phyloP scores from a whole-genome alignment of 495 filamentous ascomycete species.

The Trichoderma erinaceum region DNA sequence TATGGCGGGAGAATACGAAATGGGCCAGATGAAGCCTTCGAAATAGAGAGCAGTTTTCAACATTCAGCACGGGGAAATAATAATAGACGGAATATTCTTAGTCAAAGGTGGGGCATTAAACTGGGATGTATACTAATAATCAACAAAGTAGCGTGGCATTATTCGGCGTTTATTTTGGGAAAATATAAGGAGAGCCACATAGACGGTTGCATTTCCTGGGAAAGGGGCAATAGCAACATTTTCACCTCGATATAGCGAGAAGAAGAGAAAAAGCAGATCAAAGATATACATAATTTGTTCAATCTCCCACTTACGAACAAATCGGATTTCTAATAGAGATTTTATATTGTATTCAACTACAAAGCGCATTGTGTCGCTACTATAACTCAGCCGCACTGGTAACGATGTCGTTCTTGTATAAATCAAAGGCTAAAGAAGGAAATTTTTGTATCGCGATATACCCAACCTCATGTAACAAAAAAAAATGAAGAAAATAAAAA shows the following conservation, averaged over 20 bases:
- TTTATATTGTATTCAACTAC: not conserved
- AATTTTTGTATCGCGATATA: not conserved
- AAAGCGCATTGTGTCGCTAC: not conserved
- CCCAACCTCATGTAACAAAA: not conserved
- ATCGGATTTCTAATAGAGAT: too few relatives aligned
- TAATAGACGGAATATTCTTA: not conserved
- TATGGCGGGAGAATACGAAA: conserved; percentile 40
- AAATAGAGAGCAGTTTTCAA: not conserved
- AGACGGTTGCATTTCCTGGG: not conserved
- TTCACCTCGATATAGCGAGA: not conserved
- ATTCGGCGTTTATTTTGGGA: conserved; percentile 1
- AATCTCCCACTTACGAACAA: not conserved
- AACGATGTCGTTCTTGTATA: not conserved
- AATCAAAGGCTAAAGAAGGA: not conserved
- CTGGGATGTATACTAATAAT: not conserved
- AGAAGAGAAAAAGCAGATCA: not conserved
- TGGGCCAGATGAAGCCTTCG: conserved; percentile 34
- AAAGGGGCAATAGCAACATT: not conserved
- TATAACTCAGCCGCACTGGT: not conserved
- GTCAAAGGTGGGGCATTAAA: not conserved
- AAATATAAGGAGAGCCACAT: not conserved
- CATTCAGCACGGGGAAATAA: not conserved
- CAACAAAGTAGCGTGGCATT: not conserved
- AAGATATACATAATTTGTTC: not conserved
- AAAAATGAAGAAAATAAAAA: not conserved